Evolutionary conservation across 2,329 filamentous ascomycete genomes (phyloP), one percentile per base, ranked within the genome.

Genomic region (Botrytis fragariae): DNA sequence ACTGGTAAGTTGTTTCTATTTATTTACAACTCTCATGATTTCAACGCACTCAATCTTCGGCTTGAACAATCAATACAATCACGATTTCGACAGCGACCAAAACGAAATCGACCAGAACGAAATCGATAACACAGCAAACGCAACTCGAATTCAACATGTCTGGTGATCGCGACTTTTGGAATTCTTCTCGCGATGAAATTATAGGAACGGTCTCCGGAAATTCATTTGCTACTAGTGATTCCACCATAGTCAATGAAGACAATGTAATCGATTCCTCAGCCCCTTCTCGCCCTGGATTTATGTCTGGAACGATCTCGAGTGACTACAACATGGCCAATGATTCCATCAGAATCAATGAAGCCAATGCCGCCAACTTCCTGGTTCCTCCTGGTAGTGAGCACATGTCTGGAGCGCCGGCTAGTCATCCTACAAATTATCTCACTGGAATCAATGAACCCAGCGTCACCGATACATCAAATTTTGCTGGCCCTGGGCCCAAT

Each of bases 1-100:
- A 74, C 78, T 72, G 79, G 79, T 80, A 79, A 76, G 77, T 75
- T 42, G 35, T 8, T 20, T 44, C 61, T 72, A 61, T 73, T 74
- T 60, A 51, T 64, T 61, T 60, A 51, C 72, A 64, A 54, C 48
- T n/a, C 32, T 7, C 39, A 57, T 48, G 25, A 39, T 29, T 54
- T 29, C 18, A 39, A 39, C 64, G 39, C 35, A 57, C 42, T 29
- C 60, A 69, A 67, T 61, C 44, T 37, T 35, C 51, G 20, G 37
- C 16, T 62, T 57, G 4, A 69, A 67, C 39, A 8, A 71, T 37
- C 67, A 39, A 4, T 25, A 64, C 29, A 14, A 35, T 44, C 45
- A 48, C 35, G 8, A 67, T 35, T 20, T 54, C 61, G 32, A 45
- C 29, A 48, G 32, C 22, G 44, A 51, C 32, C 10, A 57, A 20